Evolutionary conservation across 768 basidiomycete genomes (phyloP), one percentile per base, ranked within the genome.

Genomic region (Boletus huronensis): DNA sequence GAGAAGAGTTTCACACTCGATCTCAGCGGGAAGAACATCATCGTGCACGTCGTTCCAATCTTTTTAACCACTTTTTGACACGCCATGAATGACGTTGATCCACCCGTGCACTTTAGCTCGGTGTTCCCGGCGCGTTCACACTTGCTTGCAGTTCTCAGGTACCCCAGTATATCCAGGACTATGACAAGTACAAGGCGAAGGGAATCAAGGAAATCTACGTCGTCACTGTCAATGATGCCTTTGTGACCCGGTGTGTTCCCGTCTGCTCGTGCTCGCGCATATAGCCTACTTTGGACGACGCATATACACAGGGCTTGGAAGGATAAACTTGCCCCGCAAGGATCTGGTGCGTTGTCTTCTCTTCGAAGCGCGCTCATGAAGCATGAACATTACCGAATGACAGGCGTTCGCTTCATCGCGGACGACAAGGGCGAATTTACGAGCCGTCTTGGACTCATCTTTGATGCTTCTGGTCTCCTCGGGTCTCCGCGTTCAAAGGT

Each of bases 101-200:
- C 0, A 39, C n/a, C n/a, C 17, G 13, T 19, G 2, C 0, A 25
- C 26, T 50, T 3, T 48, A 87, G 85, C 77, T 91, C 52, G 84
- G 85, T 13, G 85, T 90, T 29, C 88, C 90, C 0, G 88, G 87
- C 16, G 87, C 87, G 7, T 91, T 90, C 72, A 87, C 86, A 2
- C 84, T 83, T 1, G 77, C 86, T 5, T 93, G 90, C 71, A 82
- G 79, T 50, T 74, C 72, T 10, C 85, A 89, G 61, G 70, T 85
- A 23, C 83, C 81, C 0, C 73, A 77, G 10, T 93, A 87, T 74
- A 79, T 93, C 58, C 67, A 78, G 51, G 77, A 78, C 50, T 87
- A 81, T 69, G 79, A 84, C 14, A 75, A 84, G 64, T 89, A 89
- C 81, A 84, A 84, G 72, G 80, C 75, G 3, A 93, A 90, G 70